Evolutionary conservation across 306 rosid genomes (phyloP).

Genomic region (Abrus pulchellus): DNA sequence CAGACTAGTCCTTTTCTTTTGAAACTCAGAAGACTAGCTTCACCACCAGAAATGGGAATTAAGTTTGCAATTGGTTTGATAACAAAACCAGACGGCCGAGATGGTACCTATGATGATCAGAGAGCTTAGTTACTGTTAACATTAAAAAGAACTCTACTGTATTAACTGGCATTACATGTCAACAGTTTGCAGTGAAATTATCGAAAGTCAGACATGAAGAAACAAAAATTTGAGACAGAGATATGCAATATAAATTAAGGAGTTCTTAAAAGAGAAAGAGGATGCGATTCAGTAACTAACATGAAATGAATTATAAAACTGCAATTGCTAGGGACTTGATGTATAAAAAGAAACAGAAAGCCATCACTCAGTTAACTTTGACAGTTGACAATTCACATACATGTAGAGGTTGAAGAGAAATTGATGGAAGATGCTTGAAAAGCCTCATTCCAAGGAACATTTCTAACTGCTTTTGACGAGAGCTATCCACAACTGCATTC

Average conservation of each 20-base stretch:
- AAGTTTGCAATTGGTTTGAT: slow-evolving; percentile 89
- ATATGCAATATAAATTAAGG: not conserved
- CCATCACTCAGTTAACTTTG: slow-evolving; percentile 52
- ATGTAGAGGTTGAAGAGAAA: slow-evolving; percentile 84
- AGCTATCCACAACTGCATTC: slow-evolving; percentile 95
- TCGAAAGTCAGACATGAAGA: slow-evolving; percentile 20
- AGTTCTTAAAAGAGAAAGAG: slow-evolving; percentile 39
- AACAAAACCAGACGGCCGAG: slow-evolving; percentile 88
- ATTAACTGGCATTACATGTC: slow-evolving; percentile 9
- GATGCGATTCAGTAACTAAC: slow-evolving; percentile 45
- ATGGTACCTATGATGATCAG: slow-evolving; percentile 74
- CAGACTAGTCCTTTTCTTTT: slow-evolving; percentile 81
- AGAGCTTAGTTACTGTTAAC: slow-evolving; percentile 39
- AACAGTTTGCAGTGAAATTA: slow-evolving; percentile 31
- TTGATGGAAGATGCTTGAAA: slow-evolving; percentile 98
- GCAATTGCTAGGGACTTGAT: slow-evolving; percentile 51
- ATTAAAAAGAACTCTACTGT: slow-evolving; percentile 27
- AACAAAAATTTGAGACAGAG: slow-evolving; percentile 19
- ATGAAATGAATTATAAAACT: slow-evolving; percentile 51
- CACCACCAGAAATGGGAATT: slow-evolving; percentile 76
- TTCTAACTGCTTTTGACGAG: slow-evolving; percentile 97
- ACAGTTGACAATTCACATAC: slow-evolving; percentile 68
- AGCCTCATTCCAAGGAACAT: slow-evolving; percentile 97
- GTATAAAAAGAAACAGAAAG: slow-evolving; percentile 51
- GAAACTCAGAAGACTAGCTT: slow-evolving; percentile 89